phyloP scores from a whole-genome alignment of 2,329 filamentous ascomycete species.

The Hypoxylon sp. region DNA sequence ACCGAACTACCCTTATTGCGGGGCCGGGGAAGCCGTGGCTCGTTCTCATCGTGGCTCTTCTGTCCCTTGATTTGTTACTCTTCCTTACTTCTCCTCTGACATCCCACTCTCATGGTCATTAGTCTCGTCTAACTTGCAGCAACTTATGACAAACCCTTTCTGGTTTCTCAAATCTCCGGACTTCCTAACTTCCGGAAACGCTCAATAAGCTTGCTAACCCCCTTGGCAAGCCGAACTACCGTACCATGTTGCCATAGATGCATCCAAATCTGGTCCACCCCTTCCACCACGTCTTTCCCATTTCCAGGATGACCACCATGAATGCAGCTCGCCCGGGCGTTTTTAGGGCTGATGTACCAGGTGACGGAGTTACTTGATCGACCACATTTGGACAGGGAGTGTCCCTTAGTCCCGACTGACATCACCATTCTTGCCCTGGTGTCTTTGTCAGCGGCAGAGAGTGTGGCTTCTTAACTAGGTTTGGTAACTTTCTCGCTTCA shows the following conservation, averaged over 20 bases:
- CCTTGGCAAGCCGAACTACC: slow-evolving; percentile 35
- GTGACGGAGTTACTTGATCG: slow-evolving; percentile 31
- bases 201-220: slow-evolving; percentile 9
- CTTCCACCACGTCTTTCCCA: slow-evolving; percentile 15
- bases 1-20: slow-evolving; percentile 30
- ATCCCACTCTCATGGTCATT: slow-evolving; percentile 42
- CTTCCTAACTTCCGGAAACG: slow-evolving; percentile 16
- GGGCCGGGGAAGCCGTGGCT: slow-evolving; percentile 39
- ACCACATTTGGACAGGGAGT: slow-evolving; percentile 36
- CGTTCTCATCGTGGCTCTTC: slow-evolving; percentile 24
- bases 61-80: slow-evolving; percentile 39
- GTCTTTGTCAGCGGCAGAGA: slow-evolving; percentile 27
- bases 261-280: slow-evolving; percentile 15
- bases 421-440: slow-evolving; percentile 47
- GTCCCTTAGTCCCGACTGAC: slow-evolving; percentile 48
- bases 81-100: slow-evolving; percentile 20
- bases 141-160: slow-evolving; percentile 41
- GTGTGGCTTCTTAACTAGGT: slow-evolving; percentile 30
- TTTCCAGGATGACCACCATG: slow-evolving; percentile 31
- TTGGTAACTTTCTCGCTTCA: slow-evolving; percentile 34
- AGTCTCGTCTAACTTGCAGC: slow-evolving; percentile 35
- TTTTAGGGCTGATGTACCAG: slow-evolving; percentile 38
- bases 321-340: slow-evolving; percentile 28
- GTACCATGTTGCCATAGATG: slow-evolving; percentile 29
- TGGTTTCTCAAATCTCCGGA: slow-evolving; percentile 18